Evolutionary conservation across 2,329 filamentous ascomycete genomes (phyloP).

Genomic region (Fusarium solani-melongenae): DNA sequence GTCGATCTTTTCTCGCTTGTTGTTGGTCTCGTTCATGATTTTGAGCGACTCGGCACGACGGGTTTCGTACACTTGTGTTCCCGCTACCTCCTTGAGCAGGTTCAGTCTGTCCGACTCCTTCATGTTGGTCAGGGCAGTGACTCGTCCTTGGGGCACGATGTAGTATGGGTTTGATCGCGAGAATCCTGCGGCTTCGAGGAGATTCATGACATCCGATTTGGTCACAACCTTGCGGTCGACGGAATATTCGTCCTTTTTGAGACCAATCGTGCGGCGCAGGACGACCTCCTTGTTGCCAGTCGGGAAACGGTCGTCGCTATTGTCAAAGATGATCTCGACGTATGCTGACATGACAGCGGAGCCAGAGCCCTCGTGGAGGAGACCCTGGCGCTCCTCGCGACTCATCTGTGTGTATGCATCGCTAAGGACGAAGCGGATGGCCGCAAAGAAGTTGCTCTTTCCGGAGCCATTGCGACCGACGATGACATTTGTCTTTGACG

Average conservation of each 20-base stretch:
- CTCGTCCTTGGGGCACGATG: constrained; percentile 96
- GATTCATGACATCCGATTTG: constrained; percentile 92
- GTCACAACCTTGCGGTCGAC: constrained; percentile 97
- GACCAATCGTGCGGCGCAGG: constrained; percentile 90
- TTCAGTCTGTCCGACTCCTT: constrained; percentile 92
- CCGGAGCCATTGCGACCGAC: constrained; percentile 99
- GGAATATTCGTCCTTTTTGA: constrained; percentile 99
- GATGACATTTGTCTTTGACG: constrained; percentile 96
- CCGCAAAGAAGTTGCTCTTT: constrained; percentile 99
- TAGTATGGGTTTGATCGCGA: constrained; percentile 98
- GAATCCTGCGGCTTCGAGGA: constrained; percentile 95
- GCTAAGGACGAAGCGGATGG: constrained; percentile 97
- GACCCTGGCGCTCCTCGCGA: constrained; percentile 92
- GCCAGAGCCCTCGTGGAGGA: constrained; percentile 97
- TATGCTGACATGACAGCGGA: constrained; percentile 99
- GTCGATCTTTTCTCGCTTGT: constrained; percentile 94
- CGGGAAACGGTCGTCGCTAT: constrained; percentile 93
- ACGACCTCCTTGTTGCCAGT: constrained; percentile 92
- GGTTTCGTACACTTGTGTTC: constrained; percentile 96
- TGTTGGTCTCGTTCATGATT: constrained; percentile 97
- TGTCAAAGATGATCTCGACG: constrained; percentile 99
- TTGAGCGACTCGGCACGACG: constrained; percentile 91
- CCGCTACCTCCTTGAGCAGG: constrained; percentile 96
- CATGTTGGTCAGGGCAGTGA: constrained; percentile 98
- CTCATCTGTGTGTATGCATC: constrained; percentile 98